Percentiles rank a stretch among this genome's conserved stretches.
phyloP scores from a whole-genome alignment of 495 filamentous ascomycete genomes.

The Annulohypoxylon nitens region DNA sequence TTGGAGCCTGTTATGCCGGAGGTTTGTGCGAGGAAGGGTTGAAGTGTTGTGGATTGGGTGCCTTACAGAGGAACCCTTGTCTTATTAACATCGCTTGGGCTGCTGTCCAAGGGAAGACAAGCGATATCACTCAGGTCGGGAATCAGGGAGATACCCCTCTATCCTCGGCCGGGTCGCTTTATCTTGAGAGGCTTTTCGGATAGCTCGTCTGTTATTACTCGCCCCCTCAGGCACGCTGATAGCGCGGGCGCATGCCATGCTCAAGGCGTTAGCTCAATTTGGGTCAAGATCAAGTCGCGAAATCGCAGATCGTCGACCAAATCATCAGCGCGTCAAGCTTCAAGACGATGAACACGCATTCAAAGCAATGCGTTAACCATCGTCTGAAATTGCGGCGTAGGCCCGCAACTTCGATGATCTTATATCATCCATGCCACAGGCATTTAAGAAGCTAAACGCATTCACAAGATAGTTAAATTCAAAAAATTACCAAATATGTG shows the following conservation, averaged over 20 bases:
- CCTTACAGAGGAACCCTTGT: no score
- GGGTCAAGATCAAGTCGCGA: not conserved
- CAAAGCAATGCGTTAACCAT: not conserved
- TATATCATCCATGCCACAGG: not conserved
- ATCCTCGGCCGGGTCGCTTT: not conserved
- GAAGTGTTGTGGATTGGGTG: not conserved
- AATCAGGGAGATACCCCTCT: not conserved
- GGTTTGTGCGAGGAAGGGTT: slow-evolving; percentile 8
- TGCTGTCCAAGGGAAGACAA: no score
- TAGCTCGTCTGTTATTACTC: not conserved
- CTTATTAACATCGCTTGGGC: no score
- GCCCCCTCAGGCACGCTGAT: not conserved
- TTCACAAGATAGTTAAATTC: not conserved
- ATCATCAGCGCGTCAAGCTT: not conserved
- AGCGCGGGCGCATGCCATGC: not conserved
- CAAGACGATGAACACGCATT: not conserved
- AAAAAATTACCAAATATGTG: not conserved
- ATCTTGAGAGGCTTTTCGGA: not conserved
- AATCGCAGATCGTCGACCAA: not conserved
- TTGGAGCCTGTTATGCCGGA: slow-evolving; percentile 46
- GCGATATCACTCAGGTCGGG: no score
- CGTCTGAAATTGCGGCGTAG: not conserved
- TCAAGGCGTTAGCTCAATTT: not conserved
- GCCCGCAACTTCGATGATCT: not conserved
- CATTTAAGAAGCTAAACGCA: not conserved